These are phyloP conservation scores for Pulveroboletus frians DNA, from an alignment of 768 basidiomycete genomes.

Conservation along the genomic window DNA sequence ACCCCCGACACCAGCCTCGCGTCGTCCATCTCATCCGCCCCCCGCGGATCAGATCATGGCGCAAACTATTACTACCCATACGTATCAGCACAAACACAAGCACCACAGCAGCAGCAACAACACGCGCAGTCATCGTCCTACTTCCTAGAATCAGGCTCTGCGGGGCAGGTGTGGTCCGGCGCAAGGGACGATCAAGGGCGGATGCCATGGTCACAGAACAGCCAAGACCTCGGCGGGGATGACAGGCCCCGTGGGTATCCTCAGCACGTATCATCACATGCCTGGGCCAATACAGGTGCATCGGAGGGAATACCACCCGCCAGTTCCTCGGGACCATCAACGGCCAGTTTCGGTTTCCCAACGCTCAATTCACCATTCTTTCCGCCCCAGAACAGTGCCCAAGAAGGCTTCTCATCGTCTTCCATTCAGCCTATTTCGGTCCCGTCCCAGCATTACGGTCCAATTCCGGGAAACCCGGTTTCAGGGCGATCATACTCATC, in stretches of 20 bases:
- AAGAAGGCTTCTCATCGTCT: constrained; percentile 29
- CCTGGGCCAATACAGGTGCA: constrained; percentile 17
- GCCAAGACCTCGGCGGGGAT: constrained; percentile 20
- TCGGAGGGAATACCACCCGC: constrained; percentile 23
- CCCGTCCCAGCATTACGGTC: constrained; percentile 28
- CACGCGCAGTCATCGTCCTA: constrained; percentile 18
- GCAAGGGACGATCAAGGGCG: constrained; percentile 22
- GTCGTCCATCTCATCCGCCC: constrained; percentile 19
- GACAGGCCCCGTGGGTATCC: constrained; percentile 30
- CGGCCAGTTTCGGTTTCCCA: constrained; percentile 37
- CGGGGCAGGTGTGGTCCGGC: constrained; percentile 19
- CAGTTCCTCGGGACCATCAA: constrained; percentile 17
- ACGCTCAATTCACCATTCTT: constrained; percentile 57
- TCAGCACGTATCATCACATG: constrained; percentile 21
- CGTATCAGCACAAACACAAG: constrained; percentile 9
- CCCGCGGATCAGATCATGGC: constrained; percentile 24
- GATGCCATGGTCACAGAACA: constrained; percentile 24
- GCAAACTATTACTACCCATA: constrained; percentile 25
- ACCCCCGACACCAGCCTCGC: constrained; percentile 24
- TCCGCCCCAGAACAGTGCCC: constrained; percentile 36
- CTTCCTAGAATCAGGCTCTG: constrained; percentile 16
- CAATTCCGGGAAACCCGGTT: constrained; percentile 19
- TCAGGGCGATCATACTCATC: constrained; percentile 26
- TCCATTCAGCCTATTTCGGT: constrained; percentile 30
- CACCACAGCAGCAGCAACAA: constrained; percentile 10